Evolutionary conservation across 2,329 filamentous ascomycete genomes (phyloP), one percentile per base, ranked within the genome.

Genomic region (Helotiales sp.): DNA sequence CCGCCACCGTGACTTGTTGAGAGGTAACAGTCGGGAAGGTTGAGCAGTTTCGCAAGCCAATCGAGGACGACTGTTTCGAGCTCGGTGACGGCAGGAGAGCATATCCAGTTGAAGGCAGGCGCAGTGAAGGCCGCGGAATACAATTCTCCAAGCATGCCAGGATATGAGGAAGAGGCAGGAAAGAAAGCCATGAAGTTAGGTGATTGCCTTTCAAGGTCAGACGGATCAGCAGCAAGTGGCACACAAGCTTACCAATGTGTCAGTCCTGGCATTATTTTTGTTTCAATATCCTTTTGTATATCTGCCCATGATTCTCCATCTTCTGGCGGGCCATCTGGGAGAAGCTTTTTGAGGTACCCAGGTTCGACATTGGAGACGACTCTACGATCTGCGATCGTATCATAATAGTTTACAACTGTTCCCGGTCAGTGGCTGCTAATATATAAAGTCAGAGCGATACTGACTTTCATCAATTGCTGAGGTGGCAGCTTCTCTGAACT

Each of bases 141-240:
- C 78, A 98, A 86, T 75, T 98, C 93, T 19, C 91, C 93, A 10
- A 98, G 81, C 73, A 96, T 93, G 27, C 87, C 84, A 0, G 93
- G 92, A 71, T 88, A 97, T 33, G 88, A 90, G 53, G 87, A 86
- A 24, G 85, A 86, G 50, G 91, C 91, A 1, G 93, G 90, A 75
- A 95, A 98, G 79, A 96, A 98, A 44, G 93, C 93, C 84, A 97
- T 91, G 80, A 96, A 98, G 70, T 93, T 92, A 15, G 91, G 93
- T 2, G 87, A 91, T 72, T 96, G 88, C 92, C 79, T 81, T 46
- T 13, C 7, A 5, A 22, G 13, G 29, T 58, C 27, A 61, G 55
- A 29, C 29, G 12, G 15, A 22, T 8, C 25, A 29, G 5, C 17
- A 13, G 44, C n/a, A 47, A 2, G 17, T 31, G 36, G 24, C n/a